Base-by-base conservation (phyloP, 1,139 yeast genomes). In the Suhomyces bolitotheri region DNA sequence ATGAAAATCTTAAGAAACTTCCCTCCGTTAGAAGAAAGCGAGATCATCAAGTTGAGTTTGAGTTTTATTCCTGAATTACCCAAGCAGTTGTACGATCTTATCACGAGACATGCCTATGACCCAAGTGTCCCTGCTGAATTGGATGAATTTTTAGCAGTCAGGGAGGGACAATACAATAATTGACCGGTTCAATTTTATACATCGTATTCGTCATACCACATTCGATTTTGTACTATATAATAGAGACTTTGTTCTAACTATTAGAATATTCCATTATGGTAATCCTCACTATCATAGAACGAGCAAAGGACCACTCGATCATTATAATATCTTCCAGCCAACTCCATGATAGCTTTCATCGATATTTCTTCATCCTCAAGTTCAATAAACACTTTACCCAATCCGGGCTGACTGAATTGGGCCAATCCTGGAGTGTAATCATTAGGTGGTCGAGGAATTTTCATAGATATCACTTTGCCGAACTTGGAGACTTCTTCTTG, bases 41-140 rank as follows among this genome's bases (percentile, higher is more conserved):
- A 84, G 49, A 78, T 87, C 28, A 85, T 88, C 25, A 83, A 85
- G 50, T 65, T 89, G 28, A 83, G 94, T 30, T 73, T 88, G 29
- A 87, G 95, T 42, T 86, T 88, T 49, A 77, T 89, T 5, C 86
- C 92, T 5, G 80, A 80, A 52, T 60, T 89, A 15, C 95, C 96
- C 0, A 76, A 75, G 29, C 61, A 69, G 3, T 64, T 89, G 27
- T 88, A 84, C 54, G 84, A 78, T 38, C 58, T 86, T 44, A 67
- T 89, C 27, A 78, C 77, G 4, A 68, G 89, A 34, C 97, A 89
- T 58, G 76, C 88, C 2, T 78, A 72, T 45, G 95, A 88, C 49
- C 63, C 63, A 15, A 51, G 55, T 3, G 79, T 75, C 3, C 71
- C 74, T 0, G 50, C 52, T 11, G 65, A 66, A 53, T 55, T 60